Conservation (phyloP, 2,329 filamentous ascomycete species). For the Colletotrichum tropicale region DNA sequence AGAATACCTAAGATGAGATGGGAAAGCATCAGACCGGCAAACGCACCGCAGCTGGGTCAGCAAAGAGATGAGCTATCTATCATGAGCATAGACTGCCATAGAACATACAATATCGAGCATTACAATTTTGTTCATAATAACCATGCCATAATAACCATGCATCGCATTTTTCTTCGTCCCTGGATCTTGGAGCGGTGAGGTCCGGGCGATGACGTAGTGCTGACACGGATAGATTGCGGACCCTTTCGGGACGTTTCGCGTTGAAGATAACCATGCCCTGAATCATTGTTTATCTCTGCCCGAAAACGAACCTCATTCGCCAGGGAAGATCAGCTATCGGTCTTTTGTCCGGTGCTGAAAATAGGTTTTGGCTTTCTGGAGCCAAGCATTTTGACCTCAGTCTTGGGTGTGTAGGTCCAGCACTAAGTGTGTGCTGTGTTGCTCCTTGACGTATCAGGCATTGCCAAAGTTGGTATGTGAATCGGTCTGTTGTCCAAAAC, state of each 20-base stretch:
- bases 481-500: background rate
- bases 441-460: background rate
- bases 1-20: background rate
- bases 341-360: background rate
- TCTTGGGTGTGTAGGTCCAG: background rate
- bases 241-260: background rate
- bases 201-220: constrained; percentile 5
- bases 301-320: background rate
- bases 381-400: background rate
- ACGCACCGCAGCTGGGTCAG: background rate
- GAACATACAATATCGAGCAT: background rate
- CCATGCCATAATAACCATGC: too few relatives aligned
- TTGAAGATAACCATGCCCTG: background rate
- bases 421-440: background rate
- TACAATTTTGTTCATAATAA: background rate
- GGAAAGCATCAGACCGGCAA: background rate
- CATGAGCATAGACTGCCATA: background rate
- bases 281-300: background rate
- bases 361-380: background rate
- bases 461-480: background rate
- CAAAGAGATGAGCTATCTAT: background rate
- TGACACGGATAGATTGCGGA: background rate
- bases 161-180: background rate
- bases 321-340: background rate
- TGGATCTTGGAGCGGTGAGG: background rate